Conservation (phyloP, 1,284 basidiomycete species). For the Cronartium quercuum region DNA sequence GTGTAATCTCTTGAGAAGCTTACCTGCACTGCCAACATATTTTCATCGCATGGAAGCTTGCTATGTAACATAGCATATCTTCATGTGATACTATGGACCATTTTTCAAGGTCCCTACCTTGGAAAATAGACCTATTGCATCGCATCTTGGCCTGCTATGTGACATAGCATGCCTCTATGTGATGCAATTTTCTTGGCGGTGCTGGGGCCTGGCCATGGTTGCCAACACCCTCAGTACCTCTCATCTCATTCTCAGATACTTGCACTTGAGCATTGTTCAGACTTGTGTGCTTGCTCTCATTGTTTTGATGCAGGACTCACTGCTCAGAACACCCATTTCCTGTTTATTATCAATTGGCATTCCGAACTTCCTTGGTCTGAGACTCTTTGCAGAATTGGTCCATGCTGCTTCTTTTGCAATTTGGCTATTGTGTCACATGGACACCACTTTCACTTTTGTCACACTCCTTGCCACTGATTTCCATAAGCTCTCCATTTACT, state of each 20-base stretch:
- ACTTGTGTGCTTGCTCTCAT: neutral
- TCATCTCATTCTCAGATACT: neutral
- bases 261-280: neutral
- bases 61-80: too few species aligned
- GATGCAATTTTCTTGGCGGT: too few species aligned
- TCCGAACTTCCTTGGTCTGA: slow-evolving; percentile 1
- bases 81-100: too few species aligned
- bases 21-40: too few species aligned
- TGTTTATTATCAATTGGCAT: neutral
- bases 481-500: neutral
- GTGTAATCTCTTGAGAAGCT: too few species aligned
- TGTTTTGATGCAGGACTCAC: neutral
- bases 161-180: too few species aligned
- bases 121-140: too few species aligned
- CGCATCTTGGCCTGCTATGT: too few species aligned
- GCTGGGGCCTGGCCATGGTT: neutral
- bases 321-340: neutral
- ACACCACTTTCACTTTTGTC: neutral
- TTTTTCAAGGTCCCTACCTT: too few species aligned
- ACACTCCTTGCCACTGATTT: neutral
- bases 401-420: neutral
- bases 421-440: neutral
- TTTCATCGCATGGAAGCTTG: too few species aligned
- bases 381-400: neutral
- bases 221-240: neutral